These are phyloP conservation scores for Stentor coeruleus DNA, from an alignment of 73 alveolate genomes.

Conservation along the genomic window DNA sequence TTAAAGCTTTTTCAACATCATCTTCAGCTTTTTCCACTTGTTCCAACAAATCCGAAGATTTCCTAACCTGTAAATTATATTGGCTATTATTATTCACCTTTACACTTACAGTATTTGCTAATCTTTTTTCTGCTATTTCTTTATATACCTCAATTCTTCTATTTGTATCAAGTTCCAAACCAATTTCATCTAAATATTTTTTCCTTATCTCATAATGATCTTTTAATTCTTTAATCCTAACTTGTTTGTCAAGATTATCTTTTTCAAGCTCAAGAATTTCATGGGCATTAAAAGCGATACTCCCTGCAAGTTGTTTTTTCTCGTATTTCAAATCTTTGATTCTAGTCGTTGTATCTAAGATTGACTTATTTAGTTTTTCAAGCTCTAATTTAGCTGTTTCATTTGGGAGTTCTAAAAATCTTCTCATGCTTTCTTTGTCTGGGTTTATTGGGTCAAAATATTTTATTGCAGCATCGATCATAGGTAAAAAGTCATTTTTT, in stretches of 20 bases:
- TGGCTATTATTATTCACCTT: not conserved
- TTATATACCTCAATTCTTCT: not conserved
- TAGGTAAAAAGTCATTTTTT: not conserved
- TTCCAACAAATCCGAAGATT: too few species aligned
- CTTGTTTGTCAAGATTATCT: not conserved
- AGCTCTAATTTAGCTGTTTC: not conserved
- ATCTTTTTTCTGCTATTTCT: not conserved
- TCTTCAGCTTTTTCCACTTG: not conserved
- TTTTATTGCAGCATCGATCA: not conserved
- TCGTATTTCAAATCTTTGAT: too few species aligned
- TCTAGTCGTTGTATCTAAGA: not conserved
- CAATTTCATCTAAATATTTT: not conserved
- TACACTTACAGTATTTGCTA: too few species aligned
- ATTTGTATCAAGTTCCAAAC: not conserved
- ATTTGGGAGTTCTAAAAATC: not conserved
- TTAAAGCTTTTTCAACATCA: not conserved
- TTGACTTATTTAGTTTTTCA: not conserved
- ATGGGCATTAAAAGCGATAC: not conserved
- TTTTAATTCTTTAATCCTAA: not conserved
- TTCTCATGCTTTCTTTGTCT: not conserved
- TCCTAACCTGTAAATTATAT: not conserved
- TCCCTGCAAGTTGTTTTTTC: constrained; percentile 9
- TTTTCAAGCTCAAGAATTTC: not conserved
- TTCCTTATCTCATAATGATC: not conserved
- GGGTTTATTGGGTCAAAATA: not conserved